These are phyloP conservation scores for Sporothrix euskadiensis DNA, from an alignment of 2,329 filamentous ascomycete species.

Conservation along the genomic window DNA sequence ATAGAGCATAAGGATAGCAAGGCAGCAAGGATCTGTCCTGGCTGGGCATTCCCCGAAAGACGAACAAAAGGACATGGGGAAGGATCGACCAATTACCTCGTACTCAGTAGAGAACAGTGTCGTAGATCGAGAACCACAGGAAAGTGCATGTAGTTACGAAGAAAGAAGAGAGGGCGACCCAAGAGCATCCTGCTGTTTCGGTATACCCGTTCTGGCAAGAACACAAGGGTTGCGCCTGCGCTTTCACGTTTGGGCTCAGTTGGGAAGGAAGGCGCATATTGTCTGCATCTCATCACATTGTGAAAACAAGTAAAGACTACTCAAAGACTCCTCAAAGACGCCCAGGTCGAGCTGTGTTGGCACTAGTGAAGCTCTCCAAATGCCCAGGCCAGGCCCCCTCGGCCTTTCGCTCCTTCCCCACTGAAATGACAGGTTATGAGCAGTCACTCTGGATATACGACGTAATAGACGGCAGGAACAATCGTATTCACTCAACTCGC, in stretches of 20 bases:
- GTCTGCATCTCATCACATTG: constrained; percentile 10
- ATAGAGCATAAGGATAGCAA: not conserved
- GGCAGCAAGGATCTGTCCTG: not conserved
- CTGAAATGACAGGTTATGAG: not conserved
- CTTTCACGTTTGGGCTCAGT: not conserved
- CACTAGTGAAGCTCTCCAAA: not conserved
- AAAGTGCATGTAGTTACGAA: not conserved
- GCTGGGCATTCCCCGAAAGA: not conserved
- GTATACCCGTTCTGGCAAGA: constrained; percentile 1
- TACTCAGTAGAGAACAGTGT: not conserved
- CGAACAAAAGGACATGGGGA: not conserved
- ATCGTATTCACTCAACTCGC: not conserved
- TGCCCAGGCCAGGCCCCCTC: not conserved
- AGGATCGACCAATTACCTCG: not conserved
- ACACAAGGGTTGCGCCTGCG: not conserved
- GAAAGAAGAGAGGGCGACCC: not conserved
- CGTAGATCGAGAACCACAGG: not conserved
- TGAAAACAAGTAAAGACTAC: not conserved
- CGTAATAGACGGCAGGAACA: constrained; percentile 9
- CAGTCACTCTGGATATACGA: not conserved
- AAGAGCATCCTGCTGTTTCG: not conserved
- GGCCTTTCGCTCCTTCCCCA: constrained; percentile 9
- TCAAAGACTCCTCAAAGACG: not conserved
- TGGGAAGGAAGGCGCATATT: constrained; percentile 13
- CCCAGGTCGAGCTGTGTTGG: not conserved